Base-by-base conservation (phyloP, 1,139 yeast species). In the Yamadazyma spencermartinsiae region DNA sequence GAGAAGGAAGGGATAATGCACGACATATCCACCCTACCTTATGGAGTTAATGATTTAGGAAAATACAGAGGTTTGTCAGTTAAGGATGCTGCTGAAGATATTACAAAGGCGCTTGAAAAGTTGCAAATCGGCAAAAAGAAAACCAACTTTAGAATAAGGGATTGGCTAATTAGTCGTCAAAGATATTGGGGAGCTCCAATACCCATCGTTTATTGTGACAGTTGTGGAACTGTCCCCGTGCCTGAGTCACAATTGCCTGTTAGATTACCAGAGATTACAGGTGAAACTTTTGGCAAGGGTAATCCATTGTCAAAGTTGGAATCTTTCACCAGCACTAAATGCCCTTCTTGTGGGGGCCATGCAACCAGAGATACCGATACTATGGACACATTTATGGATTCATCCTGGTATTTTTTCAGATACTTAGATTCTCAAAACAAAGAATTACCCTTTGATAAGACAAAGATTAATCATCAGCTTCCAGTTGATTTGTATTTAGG, bases 121-220 rank as follows among this genome's bases (percentile, higher is more conserved):
- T 40, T 47, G 0, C 57, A 63, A 0, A 41, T 61, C 2, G 97
- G 92, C 0, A 49, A 61, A 1, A 46, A 53, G 5, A 68, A 76
- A 2, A 73, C 74, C 0, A 84, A 82, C 44, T 83, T 73, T 54
- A 76, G 81, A 50, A 66, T 92, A 24, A 73, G 96, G 49, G 98
- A 92, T 56, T 92, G 98, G 98, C 72, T 92, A 26, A 85, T 92
- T 31, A 83, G 95, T 55, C 78, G 98, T 52, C 98, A 92, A 62
- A 68, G 98, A 43, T 92, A 86, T 58, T 92, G 98, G 98, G 98
- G 98, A 20, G 95, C 98, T 0, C 98, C 98, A 3, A 92, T 92
- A 40, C 98, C 98, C 2, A 87, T 92, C 26, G 69, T 92, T 17
- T 95, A 92, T 52, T 92, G 98, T 64, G 74, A 74, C 7, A 50